phyloP scores from a whole-genome alignment of 805 yeast species.

The Novakomyces olei region DNA sequence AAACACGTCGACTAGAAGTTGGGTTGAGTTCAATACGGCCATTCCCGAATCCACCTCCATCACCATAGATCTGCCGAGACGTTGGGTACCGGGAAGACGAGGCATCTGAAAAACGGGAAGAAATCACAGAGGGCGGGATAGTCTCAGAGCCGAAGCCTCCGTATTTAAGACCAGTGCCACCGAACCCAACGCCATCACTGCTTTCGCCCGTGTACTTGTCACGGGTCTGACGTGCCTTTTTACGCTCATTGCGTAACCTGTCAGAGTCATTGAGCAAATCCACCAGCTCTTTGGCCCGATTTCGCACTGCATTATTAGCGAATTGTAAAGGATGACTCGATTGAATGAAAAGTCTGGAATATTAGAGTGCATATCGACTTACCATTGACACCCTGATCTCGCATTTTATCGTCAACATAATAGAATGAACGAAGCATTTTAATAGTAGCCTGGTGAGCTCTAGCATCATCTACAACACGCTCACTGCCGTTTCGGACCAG shows the following conservation, averaged over 20 bases:
- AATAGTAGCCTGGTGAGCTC: constrained; percentile 58
- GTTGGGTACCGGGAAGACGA: no score
- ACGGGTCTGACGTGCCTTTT: constrained; percentile 69
- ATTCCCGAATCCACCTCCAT: constrained; percentile 24
- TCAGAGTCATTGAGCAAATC: constrained; percentile 55
- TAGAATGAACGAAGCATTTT: constrained; percentile 84
- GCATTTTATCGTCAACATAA: constrained; percentile 77
- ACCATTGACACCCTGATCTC: constrained; percentile 90
- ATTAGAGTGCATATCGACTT: no score
- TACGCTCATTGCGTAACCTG: constrained; percentile 59
- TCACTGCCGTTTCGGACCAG: constrained; percentile 82
- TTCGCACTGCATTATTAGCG: no score
- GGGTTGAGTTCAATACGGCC: constrained; percentile 12
- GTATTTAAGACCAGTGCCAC: constrained; percentile 15
- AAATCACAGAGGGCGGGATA: constrained; percentile 13
- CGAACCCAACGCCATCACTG: constrained; percentile 13
- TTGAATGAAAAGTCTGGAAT: no score
- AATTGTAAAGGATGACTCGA: no score
- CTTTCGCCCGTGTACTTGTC: constrained; percentile 68
- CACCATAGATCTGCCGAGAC: no score
- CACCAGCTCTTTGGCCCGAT: constrained; percentile 59
- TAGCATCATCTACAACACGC: constrained; percentile 82
- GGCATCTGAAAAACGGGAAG: constrained; percentile 5
- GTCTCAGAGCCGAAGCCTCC: constrained; percentile 19
- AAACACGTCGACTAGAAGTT: constrained; percentile 1